Evolutionary conservation across 2,329 filamentous ascomycete genomes (phyloP).

Genomic region (Sordariomycetes sp.): DNA sequence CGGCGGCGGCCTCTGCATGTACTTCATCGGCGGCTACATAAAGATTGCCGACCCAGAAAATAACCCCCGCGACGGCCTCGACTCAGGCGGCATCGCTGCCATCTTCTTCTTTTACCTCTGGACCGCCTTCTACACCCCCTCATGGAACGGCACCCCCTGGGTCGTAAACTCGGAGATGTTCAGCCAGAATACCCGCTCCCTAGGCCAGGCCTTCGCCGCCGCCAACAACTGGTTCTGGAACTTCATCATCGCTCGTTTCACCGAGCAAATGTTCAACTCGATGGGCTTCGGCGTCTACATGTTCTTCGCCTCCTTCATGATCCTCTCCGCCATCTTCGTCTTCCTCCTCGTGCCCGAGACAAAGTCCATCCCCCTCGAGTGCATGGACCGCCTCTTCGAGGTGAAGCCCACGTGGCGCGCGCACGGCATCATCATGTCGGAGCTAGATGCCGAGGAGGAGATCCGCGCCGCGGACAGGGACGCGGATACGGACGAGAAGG

Average conservation of each 20-base stretch:
- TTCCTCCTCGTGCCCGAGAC: slow-evolving; percentile 3
- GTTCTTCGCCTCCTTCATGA: slow-evolving; percentile 3
- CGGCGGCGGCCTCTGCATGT: slow-evolving; percentile 16
- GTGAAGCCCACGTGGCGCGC: slow-evolving; percentile 29
- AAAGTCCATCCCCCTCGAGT: slow-evolving; percentile 1
- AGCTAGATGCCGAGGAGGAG: slow-evolving; percentile 15
- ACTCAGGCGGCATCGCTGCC: slow-evolving; percentile 48
- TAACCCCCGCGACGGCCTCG: slow-evolving; percentile 6
- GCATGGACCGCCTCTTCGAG: slow-evolving; percentile 2
- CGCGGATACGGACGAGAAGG: slow-evolving; percentile 13
- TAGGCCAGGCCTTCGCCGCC: slow-evolving; percentile 44
- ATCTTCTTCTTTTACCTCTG: slow-evolving; percentile 56
- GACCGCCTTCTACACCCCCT: slow-evolving; percentile 55
- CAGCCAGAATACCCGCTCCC: slow-evolving; percentile 13
- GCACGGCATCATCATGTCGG: slow-evolving; percentile 27
- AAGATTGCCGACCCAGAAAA: slow-evolving; percentile 38
- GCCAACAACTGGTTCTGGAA: slow-evolving; percentile 64
- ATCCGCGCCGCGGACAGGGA: slow-evolving; percentile 16
- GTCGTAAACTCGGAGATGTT: slow-evolving; percentile 13
- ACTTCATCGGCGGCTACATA: slow-evolving; percentile 14
- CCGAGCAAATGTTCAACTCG: slow-evolving; percentile 35
- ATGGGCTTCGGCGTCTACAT: slow-evolving; percentile 2
- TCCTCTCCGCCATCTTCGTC: slow-evolving; percentile 1
- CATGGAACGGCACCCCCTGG: slow-evolving; percentile 39
- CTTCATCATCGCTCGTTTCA: slow-evolving; percentile 16